Conservation (phyloP, 345 rosid genomes). For the Hevea brasiliensis region DNA sequence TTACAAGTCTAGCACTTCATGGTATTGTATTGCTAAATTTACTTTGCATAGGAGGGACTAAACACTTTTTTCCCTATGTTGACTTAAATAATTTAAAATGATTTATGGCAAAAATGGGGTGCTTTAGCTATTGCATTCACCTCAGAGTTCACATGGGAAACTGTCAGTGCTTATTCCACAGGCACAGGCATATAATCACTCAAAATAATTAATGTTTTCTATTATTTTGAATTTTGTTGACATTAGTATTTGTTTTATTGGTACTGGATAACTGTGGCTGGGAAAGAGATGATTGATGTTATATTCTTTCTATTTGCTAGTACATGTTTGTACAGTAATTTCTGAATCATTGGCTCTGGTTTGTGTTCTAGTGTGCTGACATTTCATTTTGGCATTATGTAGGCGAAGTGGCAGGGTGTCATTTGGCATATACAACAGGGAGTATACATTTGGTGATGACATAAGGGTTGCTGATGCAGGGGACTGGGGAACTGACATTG, state of each 20-base stretch:
- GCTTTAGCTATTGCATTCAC: too few species aligned
- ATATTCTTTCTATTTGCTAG: not conserved
- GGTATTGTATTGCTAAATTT: not conserved
- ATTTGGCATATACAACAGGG: slow-evolving; percentile 21
- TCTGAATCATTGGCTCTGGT: not conserved
- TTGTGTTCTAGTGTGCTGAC: slow-evolving; percentile 14
- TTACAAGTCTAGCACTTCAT: not conserved
- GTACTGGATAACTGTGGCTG: too few species aligned
- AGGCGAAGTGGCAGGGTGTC: slow-evolving; percentile 47
- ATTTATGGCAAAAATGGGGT: too few species aligned
- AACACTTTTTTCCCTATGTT: too few species aligned
- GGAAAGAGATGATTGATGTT: not conserved
- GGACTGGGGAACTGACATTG: slow-evolving; percentile 42
- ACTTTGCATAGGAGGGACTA: not conserved
- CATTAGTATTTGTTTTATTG: not conserved
- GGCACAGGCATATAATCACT: too few species aligned
- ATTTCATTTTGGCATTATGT: slow-evolving; percentile 16
- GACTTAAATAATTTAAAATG: too few species aligned
- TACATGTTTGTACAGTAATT: not conserved
- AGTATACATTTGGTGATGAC: slow-evolving; percentile 33
- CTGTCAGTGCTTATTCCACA: too few species aligned
- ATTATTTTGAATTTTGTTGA: not conserved
- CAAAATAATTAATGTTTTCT: too few species aligned
- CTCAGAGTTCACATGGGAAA: too few species aligned
- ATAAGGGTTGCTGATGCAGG: slow-evolving; percentile 45